Percentiles rank a stretch among this genome's conserved stretches.
Evolutionary conservation across 2,329 filamentous ascomycete species (phyloP).

Genomic region (Botryotinia globosa): DNA sequence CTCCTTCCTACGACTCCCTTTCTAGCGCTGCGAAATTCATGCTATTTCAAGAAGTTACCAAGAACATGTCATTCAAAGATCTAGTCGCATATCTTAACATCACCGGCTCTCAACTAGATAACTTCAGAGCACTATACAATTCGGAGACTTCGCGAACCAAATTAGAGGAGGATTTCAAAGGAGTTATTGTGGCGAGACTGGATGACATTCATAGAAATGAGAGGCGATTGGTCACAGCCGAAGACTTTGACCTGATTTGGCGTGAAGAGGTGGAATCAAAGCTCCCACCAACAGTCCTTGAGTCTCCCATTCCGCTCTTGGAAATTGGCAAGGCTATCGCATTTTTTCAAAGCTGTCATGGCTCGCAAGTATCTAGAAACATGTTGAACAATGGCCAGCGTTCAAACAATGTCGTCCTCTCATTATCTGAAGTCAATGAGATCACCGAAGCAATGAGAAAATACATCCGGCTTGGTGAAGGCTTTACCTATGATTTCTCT

Average conservation of each 20-base stretch:
- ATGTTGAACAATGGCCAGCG: neutral
- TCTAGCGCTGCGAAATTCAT: neutral
- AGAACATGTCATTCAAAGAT: neutral
- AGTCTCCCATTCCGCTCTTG: neutral
- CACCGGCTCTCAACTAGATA: neutral
- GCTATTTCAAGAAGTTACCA: neutral
- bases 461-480: neutral
- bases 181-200: neutral
- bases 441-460: neutral
- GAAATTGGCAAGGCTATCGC: neutral
- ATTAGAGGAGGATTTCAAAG: neutral
- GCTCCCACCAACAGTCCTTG: neutral
- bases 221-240: neutral
- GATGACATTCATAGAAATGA: neutral
- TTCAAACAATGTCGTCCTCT: accelerated
- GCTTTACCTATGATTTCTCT: neutral
- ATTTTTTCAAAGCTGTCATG: neutral
- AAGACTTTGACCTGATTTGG: neutral
- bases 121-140: neutral
- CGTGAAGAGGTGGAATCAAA: neutral
- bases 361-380: neutral
- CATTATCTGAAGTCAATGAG: neutral
- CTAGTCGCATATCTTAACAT: neutral
- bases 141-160: neutral
- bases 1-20: neutral